Percentiles rank a stretch among this genome's conserved stretches.
Evolutionary conservation across 495 filamentous ascomycete genomes (phyloP).

Genomic region (Neurospora tetraspora): DNA sequence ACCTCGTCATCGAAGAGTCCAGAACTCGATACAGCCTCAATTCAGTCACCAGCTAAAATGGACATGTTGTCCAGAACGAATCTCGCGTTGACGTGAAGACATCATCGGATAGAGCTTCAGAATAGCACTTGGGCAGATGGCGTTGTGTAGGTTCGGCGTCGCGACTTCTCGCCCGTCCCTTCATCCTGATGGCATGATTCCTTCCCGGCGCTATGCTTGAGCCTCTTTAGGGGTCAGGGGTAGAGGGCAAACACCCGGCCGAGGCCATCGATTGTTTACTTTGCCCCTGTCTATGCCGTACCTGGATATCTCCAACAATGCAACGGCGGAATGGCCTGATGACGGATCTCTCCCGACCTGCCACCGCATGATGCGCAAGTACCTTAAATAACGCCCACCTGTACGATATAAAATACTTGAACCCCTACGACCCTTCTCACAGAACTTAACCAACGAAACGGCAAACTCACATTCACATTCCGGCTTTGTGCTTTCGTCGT

Average conservation of each 20-base stretch:
- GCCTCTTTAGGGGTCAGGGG: background rate
- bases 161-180: background rate
- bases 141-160: background rate
- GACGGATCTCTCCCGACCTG: background rate
- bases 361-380: background rate
- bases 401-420: background rate
- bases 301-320: background rate
- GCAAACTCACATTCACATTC: background rate
- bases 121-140: background rate
- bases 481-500: background rate
- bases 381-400: background rate
- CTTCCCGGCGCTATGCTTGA: background rate
- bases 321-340: background rate
- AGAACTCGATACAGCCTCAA: background rate
- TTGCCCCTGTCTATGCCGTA: background rate
- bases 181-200: background rate
- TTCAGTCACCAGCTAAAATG: background rate
- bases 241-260: background rate
- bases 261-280: background rate
- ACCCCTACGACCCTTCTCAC: background rate
- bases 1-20: background rate
- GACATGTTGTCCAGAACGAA: background rate
- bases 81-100: background rate
- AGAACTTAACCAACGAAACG: background rate
- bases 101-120: background rate